Percentiles rank a stretch among this genome's conserved stretches.
Evolutionary conservation across 306 rosid genomes (phyloP).

Genomic region (Trifolium subterraneum): DNA sequence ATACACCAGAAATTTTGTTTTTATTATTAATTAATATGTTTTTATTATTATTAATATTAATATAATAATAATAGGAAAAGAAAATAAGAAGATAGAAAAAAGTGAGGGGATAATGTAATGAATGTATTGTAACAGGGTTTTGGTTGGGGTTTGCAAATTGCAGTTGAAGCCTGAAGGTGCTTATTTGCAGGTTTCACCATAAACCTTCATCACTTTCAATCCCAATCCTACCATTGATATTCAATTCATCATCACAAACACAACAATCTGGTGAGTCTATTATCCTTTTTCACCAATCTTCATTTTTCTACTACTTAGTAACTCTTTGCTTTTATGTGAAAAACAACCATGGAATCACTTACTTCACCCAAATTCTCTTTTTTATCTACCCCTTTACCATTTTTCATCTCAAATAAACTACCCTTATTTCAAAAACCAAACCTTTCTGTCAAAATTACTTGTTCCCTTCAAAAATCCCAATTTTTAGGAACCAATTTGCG

Average conservation of each 20-base stretch:
- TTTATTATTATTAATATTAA: no score
- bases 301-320: not conserved
- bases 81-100: not conserved
- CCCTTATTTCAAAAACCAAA: slow-evolving; percentile 45
- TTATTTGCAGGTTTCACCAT: not conserved
- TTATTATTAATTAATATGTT: no score
- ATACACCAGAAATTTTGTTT: no score
- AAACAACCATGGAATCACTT: slow-evolving; percentile 57
- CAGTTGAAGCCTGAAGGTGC: not conserved
- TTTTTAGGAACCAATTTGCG: slow-evolving; percentile 61
- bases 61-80: no score
- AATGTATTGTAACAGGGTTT: not conserved
- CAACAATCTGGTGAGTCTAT: slow-evolving; percentile 19
- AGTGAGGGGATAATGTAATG: not conserved
- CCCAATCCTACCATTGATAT: not conserved
- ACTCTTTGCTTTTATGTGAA: not conserved
- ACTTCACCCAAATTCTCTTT: slow-evolving; percentile 48
- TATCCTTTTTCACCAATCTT: not conserved
- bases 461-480: slow-evolving; percentile 51
- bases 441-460: slow-evolving; percentile 45
- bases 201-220: not conserved
- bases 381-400: slow-evolving; percentile 55
- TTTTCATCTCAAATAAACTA: slow-evolving; percentile 52
- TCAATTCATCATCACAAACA: not conserved
- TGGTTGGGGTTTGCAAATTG: slow-evolving; percentile 13